Evolutionary conservation across 768 basidiomycete species (phyloP).

Genomic region (Lentinula guzmanii): DNA sequence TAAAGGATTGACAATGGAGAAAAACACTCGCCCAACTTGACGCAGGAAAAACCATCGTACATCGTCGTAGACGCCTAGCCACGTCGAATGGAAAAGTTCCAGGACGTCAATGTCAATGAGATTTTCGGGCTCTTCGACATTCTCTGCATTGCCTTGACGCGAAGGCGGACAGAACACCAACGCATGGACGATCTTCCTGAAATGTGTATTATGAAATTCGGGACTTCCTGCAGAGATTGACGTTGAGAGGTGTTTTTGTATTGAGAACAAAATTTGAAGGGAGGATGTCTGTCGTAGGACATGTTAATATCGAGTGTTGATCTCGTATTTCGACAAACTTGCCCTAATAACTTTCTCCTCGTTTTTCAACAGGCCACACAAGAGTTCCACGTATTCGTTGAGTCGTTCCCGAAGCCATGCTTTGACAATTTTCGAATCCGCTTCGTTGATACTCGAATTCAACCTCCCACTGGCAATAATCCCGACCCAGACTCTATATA

Average conservation of each 20-base stretch:
- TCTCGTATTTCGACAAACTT: constrained; percentile 19
- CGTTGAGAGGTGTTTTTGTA: constrained; percentile 74
- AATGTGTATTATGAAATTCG: constrained; percentile 64
- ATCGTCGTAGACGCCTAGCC: constrained; percentile 77
- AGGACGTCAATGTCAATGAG: constrained; percentile 55
- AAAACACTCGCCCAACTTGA: constrained; percentile 56
- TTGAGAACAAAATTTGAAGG: constrained; percentile 68
- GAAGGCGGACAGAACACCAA: constrained; percentile 57
- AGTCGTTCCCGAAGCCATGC: constrained; percentile 78
- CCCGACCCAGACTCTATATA: constrained; percentile 72
- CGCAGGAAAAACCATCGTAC: constrained; percentile 87
- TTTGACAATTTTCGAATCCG: constrained; percentile 61
- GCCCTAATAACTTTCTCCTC: constrained; percentile 74
- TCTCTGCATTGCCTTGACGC: constrained; percentile 8
- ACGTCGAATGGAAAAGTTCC: constrained; percentile 59
- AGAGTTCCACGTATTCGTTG: constrained; percentile 60
- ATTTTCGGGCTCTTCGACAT: constrained; percentile 13
- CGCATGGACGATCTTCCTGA: constrained; percentile 55
- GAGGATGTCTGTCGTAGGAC: constrained; percentile 49
- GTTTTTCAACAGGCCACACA: constrained; percentile 69
- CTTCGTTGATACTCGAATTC: constrained; percentile 24
- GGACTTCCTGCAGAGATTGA: constrained; percentile 39
- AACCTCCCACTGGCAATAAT: constrained; percentile 58
- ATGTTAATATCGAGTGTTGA: background rate
- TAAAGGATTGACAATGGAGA: background rate